These are phyloP conservation scores for Trichoderma afroharzianum DNA, from an alignment of 2,329 filamentous ascomycete species.

Conservation along the genomic window DNA sequence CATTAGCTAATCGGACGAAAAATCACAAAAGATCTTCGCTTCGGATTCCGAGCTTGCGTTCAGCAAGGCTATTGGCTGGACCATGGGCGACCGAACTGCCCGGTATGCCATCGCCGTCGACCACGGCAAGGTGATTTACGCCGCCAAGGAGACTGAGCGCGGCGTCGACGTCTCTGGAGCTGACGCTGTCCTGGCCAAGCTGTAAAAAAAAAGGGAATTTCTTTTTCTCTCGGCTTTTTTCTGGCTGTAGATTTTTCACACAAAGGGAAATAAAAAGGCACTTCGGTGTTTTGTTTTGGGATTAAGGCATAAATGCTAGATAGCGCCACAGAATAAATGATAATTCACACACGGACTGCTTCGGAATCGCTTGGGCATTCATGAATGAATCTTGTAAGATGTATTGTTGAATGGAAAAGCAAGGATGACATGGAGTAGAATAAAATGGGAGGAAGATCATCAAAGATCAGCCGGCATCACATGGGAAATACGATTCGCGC, in stretches of 20 bases:
- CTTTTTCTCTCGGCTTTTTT: neutral
- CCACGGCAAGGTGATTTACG: slow-evolving; percentile 79
- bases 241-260: neutral
- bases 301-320: neutral
- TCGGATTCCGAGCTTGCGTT: slow-evolving; percentile 67
- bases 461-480: neutral
- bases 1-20: neutral
- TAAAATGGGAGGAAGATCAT: neutral
- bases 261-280: neutral
- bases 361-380: neutral
- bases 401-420: neutral
- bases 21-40: slow-evolving; percentile 60
- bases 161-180: slow-evolving; percentile 49
- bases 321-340: neutral
- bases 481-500: neutral
- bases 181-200: slow-evolving; percentile 51
- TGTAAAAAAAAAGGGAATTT: slow-evolving; percentile 34
- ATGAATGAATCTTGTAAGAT: neutral
- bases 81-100: slow-evolving; percentile 67
- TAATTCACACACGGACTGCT: neutral
- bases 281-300: neutral
- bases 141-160: slow-evolving; percentile 63
- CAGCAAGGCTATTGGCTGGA: slow-evolving; percentile 76
- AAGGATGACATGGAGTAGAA: neutral
- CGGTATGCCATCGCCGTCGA: slow-evolving; percentile 80